Base-by-base conservation (phyloP, 495 filamentous ascomycete genomes). In the Annulohypoxylon nitens region DNA sequence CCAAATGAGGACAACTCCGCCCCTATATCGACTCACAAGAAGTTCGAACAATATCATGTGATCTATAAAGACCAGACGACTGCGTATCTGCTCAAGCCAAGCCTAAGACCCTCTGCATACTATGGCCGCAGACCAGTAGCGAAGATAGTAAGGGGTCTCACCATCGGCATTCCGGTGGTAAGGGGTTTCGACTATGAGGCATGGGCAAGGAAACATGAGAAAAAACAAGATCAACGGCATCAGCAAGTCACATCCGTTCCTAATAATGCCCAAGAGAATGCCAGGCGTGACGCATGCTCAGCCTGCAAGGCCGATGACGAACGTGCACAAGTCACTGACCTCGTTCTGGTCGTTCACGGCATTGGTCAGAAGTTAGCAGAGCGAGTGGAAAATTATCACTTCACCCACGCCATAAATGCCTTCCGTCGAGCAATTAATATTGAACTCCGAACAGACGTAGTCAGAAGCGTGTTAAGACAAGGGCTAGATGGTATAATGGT, bases 321-420 rank as follows among this genome's bases (percentile, higher is more conserved):
- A 37, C 85, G 91, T 23, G 90, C 90, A 2, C 88, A 88, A 43
- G 92, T 97, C 4, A 95, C 93, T 9, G 96, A 99, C 77, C 81
- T 99, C 20, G 87, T 97, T 16, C 82, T 99, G 14, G 92, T 98
- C 23, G 93, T 97, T 50, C 96, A 99, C 78, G 96, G 95, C 11
- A 98, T 99, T 58, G 96, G 96, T 0, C 96, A 99, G 78, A 98
- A 98, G 76, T 83, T 98, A n/a, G 96, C 94, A 0, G 94, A 99
- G 74, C 87, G 95, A 14, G 92, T 99, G 55, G 96, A 98, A 78
- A 97, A 93, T 78, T 99, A 93, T 73, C 92, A 97, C 75, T 99
- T 99, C 77, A 98, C 96, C 0, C 94, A 98, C 78, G 92, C 93
- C 3, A 95, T 98, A 76, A 98, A 97, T 74, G 86, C 90, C 0